Base-by-base conservation (phyloP, 495 filamentous ascomycete species). In the Hypoxylon trugodes region DNA sequence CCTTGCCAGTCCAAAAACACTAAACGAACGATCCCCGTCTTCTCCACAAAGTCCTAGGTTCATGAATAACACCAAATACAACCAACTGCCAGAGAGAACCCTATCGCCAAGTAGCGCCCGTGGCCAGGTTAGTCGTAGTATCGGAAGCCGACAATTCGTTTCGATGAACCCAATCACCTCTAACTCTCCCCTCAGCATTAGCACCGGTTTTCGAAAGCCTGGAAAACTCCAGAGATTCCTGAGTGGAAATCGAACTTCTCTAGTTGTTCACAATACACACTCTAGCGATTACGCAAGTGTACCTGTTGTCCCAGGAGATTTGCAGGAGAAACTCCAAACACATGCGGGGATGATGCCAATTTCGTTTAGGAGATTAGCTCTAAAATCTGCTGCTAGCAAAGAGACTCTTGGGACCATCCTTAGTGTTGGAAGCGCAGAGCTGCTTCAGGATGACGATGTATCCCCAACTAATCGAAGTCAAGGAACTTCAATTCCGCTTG, bases 401-500 rank as follows among this genome's bases (percentile, higher is more conserved):
- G 77, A 80, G 30, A 76, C 76, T 6, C 57, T 77, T 3, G 76
- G 70, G 45, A 78, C 74, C 25, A 80, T 79, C 26, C 73, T 80
- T 35, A 76, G 73, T 58, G 74, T 76, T 25, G 74, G 70, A 30
- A 76, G 74, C 40, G 36, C 71, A 21, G 76, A 76, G 47, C 45
- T 63, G 30, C 62, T 70, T 24, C 72, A 77, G 16, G 61, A 71
- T 15, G 56, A 69, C 6, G 65, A 70, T 12, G 18, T 59, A 4
- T 25, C 59, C n/a, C 32, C 67, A 7, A 48, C 26, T 4, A 58
- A 59, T 45, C 41, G 50, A 15, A 54, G 33, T 12, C 56, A 41
- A 30, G 42, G 22, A 21, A 45, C 47, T 10, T 30, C 35, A 2
- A 33, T 54, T 33, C 49, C 64, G 24, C 42, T 59, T 2, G 66